Evolutionary conservation across 192 early-diverging fungal species (phyloP).

Genomic region (Rhizophagus sp.): DNA sequence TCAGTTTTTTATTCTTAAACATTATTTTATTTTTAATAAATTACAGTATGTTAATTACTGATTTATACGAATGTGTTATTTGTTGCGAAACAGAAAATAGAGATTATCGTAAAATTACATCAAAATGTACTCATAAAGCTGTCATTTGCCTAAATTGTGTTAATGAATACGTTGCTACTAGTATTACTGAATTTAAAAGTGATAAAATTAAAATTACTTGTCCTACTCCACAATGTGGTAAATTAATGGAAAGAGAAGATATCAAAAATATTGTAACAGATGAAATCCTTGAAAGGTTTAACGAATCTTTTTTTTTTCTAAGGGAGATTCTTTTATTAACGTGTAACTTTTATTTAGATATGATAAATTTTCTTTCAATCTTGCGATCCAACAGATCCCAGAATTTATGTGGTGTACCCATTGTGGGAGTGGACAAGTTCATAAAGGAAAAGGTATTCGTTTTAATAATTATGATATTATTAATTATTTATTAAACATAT

Average conservation of each 20-base stretch:
- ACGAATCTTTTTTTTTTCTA: background rate
- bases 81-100: too few species aligned
- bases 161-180: too few species aligned
- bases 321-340: too few species aligned
- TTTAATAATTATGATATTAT: background rate
- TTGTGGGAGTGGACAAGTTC: conserved; percentile 5
- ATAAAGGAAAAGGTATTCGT: background rate
- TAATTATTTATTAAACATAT: background rate
- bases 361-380: background rate
- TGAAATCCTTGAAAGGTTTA: background rate
- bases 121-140: too few species aligned
- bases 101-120: too few species aligned
- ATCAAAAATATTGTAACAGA: background rate
- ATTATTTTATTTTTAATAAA: too few species aligned
- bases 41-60: too few species aligned
- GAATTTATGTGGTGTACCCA: background rate
- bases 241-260: background rate
- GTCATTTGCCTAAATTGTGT: too few species aligned
- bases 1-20: too few species aligned
- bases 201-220: background rate
- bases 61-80: too few species aligned
- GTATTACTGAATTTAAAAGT: too few species aligned
- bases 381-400: background rate
- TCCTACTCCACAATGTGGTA: background rate
- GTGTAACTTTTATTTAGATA: background rate